Percentiles rank a stretch among this genome's conserved stretches.
Conservation (phyloP, 768 basidiomycete species). For the Crassisporium funariophilum region DNA sequence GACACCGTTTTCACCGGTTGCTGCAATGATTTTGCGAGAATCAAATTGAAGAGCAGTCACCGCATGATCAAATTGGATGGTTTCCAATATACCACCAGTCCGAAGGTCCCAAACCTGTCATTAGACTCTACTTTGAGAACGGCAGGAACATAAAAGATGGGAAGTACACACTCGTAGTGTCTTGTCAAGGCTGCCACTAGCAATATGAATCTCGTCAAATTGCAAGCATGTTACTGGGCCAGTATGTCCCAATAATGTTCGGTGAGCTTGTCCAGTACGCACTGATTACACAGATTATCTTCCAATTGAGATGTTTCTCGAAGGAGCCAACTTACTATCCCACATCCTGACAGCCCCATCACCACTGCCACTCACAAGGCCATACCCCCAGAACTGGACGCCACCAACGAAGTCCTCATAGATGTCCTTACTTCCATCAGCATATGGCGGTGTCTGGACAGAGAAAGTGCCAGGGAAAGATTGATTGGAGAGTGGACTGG, state of each 20-base stretch:
- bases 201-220: constrained; percentile 94
- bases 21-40: constrained; percentile 88
- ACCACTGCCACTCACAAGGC: constrained; percentile 93
- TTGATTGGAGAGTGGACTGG: constrained; percentile 42
- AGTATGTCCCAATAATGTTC: constrained; percentile 91
- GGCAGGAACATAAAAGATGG: constrained; percentile 3
- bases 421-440: constrained; percentile 92
- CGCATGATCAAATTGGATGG: constrained; percentile 86
- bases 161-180: constrained; percentile 70
- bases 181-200: constrained; percentile 93
- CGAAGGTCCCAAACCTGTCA: constrained; percentile 94
- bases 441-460: constrained; percentile 83
- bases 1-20: constrained; percentile 90
- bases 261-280: constrained; percentile 96
- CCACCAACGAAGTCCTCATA: constrained; percentile 98
- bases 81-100: constrained; percentile 84
- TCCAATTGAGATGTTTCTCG: not conserved
- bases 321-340: constrained; percentile 77
- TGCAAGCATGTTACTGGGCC: constrained; percentile 92
- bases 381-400: constrained; percentile 99
- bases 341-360: constrained; percentile 99
- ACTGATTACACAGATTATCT: constrained; percentile 47
- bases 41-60: constrained; percentile 95
- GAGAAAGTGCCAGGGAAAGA: constrained; percentile 66
- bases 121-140: not conserved